Evolutionary conservation across 2,329 filamentous ascomycete species (phyloP).

Genomic region (Taxawa tesnikishii): DNA sequence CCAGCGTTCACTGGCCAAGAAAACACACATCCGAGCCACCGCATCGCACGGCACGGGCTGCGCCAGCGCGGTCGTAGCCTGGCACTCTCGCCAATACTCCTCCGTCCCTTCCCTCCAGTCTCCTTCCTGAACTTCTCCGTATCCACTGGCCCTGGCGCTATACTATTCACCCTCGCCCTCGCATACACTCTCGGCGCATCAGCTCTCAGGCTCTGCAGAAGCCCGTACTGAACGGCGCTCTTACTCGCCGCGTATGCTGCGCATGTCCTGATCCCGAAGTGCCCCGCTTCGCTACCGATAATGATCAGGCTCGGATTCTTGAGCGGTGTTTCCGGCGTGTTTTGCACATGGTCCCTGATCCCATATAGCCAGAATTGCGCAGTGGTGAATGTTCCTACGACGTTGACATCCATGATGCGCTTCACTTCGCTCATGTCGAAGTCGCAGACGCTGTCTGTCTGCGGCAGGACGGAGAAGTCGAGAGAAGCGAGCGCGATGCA

Average conservation of each 20-base stretch:
- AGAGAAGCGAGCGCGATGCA: constrained; percentile 32
- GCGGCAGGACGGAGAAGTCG: constrained; percentile 29
- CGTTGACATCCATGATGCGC: constrained; percentile 30
- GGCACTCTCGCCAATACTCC: constrained; percentile 28
- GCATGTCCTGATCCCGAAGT: constrained; percentile 30
- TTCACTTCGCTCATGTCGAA: constrained; percentile 27
- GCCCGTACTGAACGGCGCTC: constrained; percentile 31
- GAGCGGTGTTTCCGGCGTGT: constrained; percentile 8
- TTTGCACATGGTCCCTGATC: constrained; percentile 16
- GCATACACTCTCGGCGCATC: constrained; percentile 26
- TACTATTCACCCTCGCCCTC: constrained; percentile 30
- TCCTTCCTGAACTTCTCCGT: constrained; percentile 31
- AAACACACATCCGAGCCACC: constrained; percentile 32
- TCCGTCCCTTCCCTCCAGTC: constrained; percentile 23
- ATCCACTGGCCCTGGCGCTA: constrained; percentile 34
- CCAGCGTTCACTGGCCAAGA: constrained; percentile 34
- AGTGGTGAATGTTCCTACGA: constrained; percentile 31
- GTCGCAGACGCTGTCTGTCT: constrained; percentile 26
- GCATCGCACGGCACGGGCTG: constrained; percentile 25
- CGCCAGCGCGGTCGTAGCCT: constrained; percentile 29
- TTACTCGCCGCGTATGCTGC: constrained; percentile 34
- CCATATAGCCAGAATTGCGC: constrained; percentile 29
- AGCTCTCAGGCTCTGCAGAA: constrained; percentile 28
- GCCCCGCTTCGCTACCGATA: constrained; percentile 32
- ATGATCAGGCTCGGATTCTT: constrained; percentile 30